A percentile compares a stretch with the other conserved stretches of the same genome.
phyloP scores from a whole-genome alignment of 768 basidiomycete species.

The Leccinum broughii region DNA sequence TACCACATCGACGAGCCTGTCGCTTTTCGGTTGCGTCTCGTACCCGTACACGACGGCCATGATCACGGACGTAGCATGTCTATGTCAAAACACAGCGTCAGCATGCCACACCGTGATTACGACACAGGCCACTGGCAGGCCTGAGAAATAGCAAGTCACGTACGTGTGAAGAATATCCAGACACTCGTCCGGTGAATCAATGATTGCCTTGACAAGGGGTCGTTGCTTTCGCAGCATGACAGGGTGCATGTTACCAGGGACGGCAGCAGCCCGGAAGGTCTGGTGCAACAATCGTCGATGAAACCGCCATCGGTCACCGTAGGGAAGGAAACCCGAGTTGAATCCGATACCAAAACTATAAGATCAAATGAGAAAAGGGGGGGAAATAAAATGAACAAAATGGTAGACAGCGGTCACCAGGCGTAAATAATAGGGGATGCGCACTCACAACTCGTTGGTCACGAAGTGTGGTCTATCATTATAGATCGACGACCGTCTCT shows the following conservation, averaged over 20 bases:
- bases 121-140: background rate
- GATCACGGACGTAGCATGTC: constrained; percentile 28
- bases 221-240: constrained; percentile 11
- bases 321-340: constrained; percentile 8
- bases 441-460: constrained; percentile 12
- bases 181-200: background rate
- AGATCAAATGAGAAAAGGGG: background rate
- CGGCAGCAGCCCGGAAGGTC: constrained; percentile 9
- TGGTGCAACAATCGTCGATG: constrained; percentile 22
- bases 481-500: constrained; percentile 18
- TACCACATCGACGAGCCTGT: background rate
- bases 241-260: constrained; percentile 7
- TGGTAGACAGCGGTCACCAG: background rate
- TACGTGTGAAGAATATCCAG: constrained; percentile 13
- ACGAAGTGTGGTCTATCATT: constrained; percentile 15
- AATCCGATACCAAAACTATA: constrained; percentile 18
- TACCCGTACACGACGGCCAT: constrained; percentile 13
- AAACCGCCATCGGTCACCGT: background rate
- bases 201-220: constrained; percentile 9
- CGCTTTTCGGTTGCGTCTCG: background rate
- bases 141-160: background rate
- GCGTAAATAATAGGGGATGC: background rate
- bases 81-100: background rate
- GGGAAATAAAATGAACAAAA: background rate
- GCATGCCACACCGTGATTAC: background rate